These are phyloP conservation scores for Hypholoma sublateritium DNA, from an alignment of 768 basidiomycete genomes.

Conservation along the genomic window DNA sequence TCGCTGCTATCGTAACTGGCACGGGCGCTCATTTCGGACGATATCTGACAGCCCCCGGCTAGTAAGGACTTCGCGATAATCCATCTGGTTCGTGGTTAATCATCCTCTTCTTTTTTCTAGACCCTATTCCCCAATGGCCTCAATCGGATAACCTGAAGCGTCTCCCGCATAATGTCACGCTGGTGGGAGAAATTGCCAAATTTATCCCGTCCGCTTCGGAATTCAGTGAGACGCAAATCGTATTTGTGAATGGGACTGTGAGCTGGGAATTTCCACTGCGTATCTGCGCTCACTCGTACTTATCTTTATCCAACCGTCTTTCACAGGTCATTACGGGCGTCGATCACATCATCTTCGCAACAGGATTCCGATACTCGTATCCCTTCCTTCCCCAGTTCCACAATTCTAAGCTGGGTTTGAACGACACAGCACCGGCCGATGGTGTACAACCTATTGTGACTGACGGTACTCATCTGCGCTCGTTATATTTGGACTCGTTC, in stretches of 20 bases:
- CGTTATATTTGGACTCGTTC: slow-evolving; percentile 38
- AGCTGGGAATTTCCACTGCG: slow-evolving; percentile 3
- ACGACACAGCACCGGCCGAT: slow-evolving; percentile 21
- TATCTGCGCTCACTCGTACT: not conserved
- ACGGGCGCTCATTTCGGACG: no score
- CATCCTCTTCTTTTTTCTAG: not conserved
- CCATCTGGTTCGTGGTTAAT: no score
- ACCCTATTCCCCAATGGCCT: not conserved
- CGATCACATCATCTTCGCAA: slow-evolving; percentile 36
- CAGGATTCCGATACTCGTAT: slow-evolving; percentile 45
- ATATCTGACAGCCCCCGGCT: no score
- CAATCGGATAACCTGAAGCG: slow-evolving; percentile 16
- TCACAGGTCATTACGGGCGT: slow-evolving; percentile 31
- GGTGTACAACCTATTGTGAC: slow-evolving; percentile 34
- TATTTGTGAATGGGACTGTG: slow-evolving; percentile 38
- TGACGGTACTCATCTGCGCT: slow-evolving; percentile 38
- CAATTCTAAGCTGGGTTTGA: slow-evolving; percentile 22
- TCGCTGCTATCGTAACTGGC: no score
- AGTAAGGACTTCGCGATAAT: no score
- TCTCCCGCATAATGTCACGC: slow-evolving; percentile 32
- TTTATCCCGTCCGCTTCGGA: slow-evolving; percentile 26
- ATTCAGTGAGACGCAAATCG: slow-evolving; percentile 27
- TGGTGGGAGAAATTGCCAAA: slow-evolving; percentile 38
- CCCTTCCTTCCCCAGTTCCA: slow-evolving; percentile 44
- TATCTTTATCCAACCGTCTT: not conserved